Evolutionary conservation across 768 basidiomycete genomes (phyloP), one percentile per base, ranked within the genome.

Genomic region (Mycena metata): DNA sequence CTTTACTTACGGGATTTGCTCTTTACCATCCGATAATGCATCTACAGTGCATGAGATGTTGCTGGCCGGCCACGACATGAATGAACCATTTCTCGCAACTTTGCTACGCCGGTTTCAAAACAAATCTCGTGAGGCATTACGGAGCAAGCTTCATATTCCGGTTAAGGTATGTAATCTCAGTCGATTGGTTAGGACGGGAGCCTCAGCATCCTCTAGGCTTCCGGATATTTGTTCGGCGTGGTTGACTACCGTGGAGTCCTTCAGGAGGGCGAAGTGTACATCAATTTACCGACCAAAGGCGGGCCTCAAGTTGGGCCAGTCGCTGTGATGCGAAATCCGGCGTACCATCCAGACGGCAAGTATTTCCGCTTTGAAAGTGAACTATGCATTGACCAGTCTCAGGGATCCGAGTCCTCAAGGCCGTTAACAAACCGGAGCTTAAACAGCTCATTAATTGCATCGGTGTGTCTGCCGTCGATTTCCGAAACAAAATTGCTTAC

Each of bases 381-480:
- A 5, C 9, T 15, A 39, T 30, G 15, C 39, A 9, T 39, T 39
- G 4, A 39, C 39, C 35, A 19, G 0, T 26, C 24, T 17, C 17
- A 75, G 73, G 67, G 30, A n/a, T 72, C 26, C 73, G 69, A 8
- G 66, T 75, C 24, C 69, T 75, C 19, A 62, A 70, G 19, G 73
- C 60, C 12, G 73, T 75, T 30, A 68, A 69, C 50, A 58, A 26
- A 24, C 69, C 62, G 4, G 52, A 69, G 49, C 57, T 72, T 13
- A 59, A 54, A 10, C 67, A 71, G 23, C 41, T 72, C 3, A 65
- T 62, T 0, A 72, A 75, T 46, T 69, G 73, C 46, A 74, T 75
- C 15, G 74, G 74, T 74, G 7, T 39, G 3, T 43, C 16, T 16
- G 43, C 4, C 17, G 43, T n/a, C 24, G 1, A 30, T 10, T 36